Evolutionary conservation across 495 filamentous ascomycete genomes (phyloP).

Genomic region (Emericellopsis terricola): DNA sequence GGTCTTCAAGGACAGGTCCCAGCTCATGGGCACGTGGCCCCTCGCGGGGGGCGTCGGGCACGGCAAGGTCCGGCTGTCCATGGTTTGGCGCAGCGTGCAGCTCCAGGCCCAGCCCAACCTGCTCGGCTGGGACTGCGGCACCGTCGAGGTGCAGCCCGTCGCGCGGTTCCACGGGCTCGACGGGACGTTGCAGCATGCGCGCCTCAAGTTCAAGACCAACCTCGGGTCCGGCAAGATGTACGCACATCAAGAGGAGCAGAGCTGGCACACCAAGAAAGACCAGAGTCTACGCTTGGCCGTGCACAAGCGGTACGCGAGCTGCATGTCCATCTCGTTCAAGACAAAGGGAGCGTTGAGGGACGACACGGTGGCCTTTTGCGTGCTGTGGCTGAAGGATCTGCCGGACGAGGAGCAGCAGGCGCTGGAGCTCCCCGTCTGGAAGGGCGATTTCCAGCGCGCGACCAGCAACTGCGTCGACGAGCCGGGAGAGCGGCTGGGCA

Average conservation of each 20-base stretch:
- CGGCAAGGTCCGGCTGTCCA: slow-evolving; percentile 42
- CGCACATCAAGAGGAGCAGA: slow-evolving; percentile 15
- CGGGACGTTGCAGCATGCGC: slow-evolving; percentile 20
- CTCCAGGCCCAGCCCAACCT: slow-evolving; percentile 32
- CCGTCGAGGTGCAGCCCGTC: slow-evolving; percentile 33
- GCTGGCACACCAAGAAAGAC: slow-evolving; percentile 14
- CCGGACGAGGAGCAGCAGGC: slow-evolving; percentile 41
- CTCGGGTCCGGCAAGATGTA: slow-evolving; percentile 36
- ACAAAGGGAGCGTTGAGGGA: slow-evolving; percentile 25
- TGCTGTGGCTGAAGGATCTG: slow-evolving; percentile 49
- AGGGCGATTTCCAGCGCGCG: slow-evolving; percentile 14
- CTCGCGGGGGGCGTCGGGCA: slow-evolving; percentile 48
- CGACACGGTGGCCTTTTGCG: slow-evolving; percentile 38
- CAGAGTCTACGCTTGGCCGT: slow-evolving; percentile 29
- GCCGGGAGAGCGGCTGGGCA: slow-evolving; percentile 8
- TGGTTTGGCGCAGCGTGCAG: slow-evolving; percentile 52
- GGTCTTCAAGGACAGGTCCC: slow-evolving; percentile 35
- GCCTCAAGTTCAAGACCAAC: slow-evolving; percentile 37
- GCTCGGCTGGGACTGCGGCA: slow-evolving; percentile 49
- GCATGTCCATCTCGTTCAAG: slow-evolving; percentile 43
- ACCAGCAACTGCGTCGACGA: slow-evolving; percentile 24
- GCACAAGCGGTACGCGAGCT: slow-evolving; percentile 39
- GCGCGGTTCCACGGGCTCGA: slow-evolving; percentile 16
- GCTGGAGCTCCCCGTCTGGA: slow-evolving; percentile 37
- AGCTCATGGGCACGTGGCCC: slow-evolving; percentile 43